A percentile compares a stretch with the other conserved stretches of the same genome.
These are phyloP conservation scores for Fusarium floridanum DNA, from an alignment of 2,329 filamentous ascomycete genomes.

Conservation along the genomic window DNA sequence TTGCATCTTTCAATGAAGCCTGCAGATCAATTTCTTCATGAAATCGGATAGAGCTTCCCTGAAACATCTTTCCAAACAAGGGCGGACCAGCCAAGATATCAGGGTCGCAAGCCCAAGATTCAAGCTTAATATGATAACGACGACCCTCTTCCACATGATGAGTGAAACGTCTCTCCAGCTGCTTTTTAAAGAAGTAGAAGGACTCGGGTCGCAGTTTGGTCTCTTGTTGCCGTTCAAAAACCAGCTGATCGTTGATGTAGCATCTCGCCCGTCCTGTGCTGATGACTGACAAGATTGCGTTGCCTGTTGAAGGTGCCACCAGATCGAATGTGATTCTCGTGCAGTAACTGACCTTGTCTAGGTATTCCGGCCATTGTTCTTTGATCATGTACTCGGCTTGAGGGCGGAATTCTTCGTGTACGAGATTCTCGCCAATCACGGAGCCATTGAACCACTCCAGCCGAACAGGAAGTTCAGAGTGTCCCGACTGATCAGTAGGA, in stretches of 20 bases:
- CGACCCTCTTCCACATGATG: background rate
- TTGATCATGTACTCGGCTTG: slow-evolving; percentile 32
- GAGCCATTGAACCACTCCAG: slow-evolving; percentile 20
- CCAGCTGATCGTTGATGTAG: slow-evolving; percentile 9
- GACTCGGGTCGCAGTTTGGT: background rate
- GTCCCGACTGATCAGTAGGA: background rate
- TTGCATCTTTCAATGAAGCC: background rate
- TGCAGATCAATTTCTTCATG: slow-evolving; percentile 11
- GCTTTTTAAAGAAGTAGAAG: background rate
- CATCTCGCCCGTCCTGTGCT: slow-evolving; percentile 16
- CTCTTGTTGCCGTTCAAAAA: background rate
- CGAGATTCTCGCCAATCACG: slow-evolving; percentile 17
- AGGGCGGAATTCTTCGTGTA: slow-evolving; percentile 3
- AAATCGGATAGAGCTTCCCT: slow-evolving; percentile 20
- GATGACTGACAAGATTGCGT: slow-evolving; percentile 22
- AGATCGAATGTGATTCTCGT: slow-evolving; percentile 21
- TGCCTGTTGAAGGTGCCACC: slow-evolving; percentile 4
- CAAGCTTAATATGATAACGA: background rate
- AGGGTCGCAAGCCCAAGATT: slow-evolving; percentile 24
- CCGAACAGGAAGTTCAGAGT: background rate
- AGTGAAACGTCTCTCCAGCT: background rate
- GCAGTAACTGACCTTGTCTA: slow-evolving; percentile 12
- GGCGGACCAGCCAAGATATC: slow-evolving; percentile 8
- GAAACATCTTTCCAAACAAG: slow-evolving; percentile 22
- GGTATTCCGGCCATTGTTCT: slow-evolving; percentile 24